phyloP scores from a whole-genome alignment of 768 basidiomycete species.

The Cystofilobasidium bisporidii region DNA sequence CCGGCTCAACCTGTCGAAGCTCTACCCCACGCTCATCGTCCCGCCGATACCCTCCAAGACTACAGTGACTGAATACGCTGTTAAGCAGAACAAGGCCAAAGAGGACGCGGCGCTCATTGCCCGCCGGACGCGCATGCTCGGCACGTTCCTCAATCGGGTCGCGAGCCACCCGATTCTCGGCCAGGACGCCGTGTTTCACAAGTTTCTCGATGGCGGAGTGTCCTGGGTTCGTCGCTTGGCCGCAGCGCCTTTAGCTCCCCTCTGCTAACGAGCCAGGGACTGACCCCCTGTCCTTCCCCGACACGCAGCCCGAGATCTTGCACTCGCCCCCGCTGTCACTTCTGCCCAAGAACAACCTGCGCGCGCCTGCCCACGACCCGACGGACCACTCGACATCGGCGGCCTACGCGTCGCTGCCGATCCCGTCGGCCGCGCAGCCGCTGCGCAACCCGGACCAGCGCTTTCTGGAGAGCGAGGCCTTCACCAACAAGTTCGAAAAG shows the following conservation, averaged over 20 bases:
- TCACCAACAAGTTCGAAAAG: slow-evolving; percentile 88
- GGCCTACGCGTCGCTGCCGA: slow-evolving; percentile 76
- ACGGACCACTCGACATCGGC: slow-evolving; percentile 63
- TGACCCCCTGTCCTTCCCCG: neutral
- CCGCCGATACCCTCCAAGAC: slow-evolving; percentile 98
- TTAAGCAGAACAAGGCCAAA: slow-evolving; percentile 92
- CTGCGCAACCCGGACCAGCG: slow-evolving; percentile 88
- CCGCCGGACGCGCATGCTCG: slow-evolving; percentile 82
- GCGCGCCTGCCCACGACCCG: slow-evolving; percentile 89
- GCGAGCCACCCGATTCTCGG: slow-evolving; percentile 88
- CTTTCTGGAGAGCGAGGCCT: slow-evolving; percentile 89
- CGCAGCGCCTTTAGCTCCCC: neutral
- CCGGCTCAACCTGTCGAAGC: slow-evolving; percentile 64
- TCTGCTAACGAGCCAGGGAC: neutral
- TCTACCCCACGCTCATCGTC: slow-evolving; percentile 93
- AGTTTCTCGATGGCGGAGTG: slow-evolving; percentile 89
- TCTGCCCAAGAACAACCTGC: slow-evolving; percentile 89
- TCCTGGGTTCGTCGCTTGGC: slow-evolving; percentile 55
- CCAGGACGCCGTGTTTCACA: slow-evolving; percentile 89
- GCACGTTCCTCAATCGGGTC: slow-evolving; percentile 85
- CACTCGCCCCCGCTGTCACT: slow-evolving; percentile 84
- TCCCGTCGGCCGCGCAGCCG: slow-evolving; percentile 77
- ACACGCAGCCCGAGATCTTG: slow-evolving; percentile 80
- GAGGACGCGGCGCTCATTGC: slow-evolving; percentile 89
- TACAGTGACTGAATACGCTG: slow-evolving; percentile 88